These are phyloP conservation scores for Globisporangium middletonii DNA, from an alignment of 352 stramenopile genomes.

Conservation along the genomic window DNA sequence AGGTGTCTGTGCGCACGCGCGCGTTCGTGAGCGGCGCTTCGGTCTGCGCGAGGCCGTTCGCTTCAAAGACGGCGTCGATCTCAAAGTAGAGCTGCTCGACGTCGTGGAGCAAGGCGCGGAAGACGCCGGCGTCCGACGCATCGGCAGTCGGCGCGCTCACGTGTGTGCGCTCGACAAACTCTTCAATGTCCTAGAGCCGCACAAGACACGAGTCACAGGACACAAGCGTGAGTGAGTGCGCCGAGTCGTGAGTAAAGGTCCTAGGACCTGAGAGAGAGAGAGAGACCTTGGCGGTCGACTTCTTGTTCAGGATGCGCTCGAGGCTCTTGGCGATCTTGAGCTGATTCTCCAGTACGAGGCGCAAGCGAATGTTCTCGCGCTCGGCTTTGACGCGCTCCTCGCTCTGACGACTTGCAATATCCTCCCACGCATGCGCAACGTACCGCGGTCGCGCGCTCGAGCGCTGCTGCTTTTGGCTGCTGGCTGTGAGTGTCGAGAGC, in stretches of 20 bases:
- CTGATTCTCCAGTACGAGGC: slow-evolving; percentile 47
- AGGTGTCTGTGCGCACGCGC: background rate
- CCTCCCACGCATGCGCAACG: slow-evolving; percentile 10
- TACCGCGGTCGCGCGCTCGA: background rate
- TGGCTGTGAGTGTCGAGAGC: background rate
- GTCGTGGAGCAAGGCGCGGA: background rate
- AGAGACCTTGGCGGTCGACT: slow-evolving; percentile 1
- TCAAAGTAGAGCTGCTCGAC: slow-evolving; percentile 7
- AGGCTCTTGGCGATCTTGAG: slow-evolving; percentile 58
- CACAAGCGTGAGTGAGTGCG: too few relatives aligned
- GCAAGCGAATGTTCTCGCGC: slow-evolving; percentile 49
- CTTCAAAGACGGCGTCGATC: slow-evolving; percentile 7
- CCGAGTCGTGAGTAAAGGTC: too few relatives aligned
- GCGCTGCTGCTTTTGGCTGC: background rate
- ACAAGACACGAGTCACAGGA: background rate
- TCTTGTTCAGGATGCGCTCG: slow-evolving; percentile 15
- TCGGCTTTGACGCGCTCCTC: slow-evolving; percentile 37
- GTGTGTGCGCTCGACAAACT: slow-evolving; percentile 1
- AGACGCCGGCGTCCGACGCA: slow-evolving; percentile 1
- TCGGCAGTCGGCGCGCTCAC: background rate
- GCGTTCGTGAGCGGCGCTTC: slow-evolving; percentile 2
- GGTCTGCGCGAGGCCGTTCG: slow-evolving; percentile 2
- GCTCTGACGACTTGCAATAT: slow-evolving; percentile 12
- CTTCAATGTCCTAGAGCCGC: background rate
- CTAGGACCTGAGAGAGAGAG: too few relatives aligned